phyloP scores from a whole-genome alignment of 768 basidiomycete species.

The Lanmaoa rubissima region DNA sequence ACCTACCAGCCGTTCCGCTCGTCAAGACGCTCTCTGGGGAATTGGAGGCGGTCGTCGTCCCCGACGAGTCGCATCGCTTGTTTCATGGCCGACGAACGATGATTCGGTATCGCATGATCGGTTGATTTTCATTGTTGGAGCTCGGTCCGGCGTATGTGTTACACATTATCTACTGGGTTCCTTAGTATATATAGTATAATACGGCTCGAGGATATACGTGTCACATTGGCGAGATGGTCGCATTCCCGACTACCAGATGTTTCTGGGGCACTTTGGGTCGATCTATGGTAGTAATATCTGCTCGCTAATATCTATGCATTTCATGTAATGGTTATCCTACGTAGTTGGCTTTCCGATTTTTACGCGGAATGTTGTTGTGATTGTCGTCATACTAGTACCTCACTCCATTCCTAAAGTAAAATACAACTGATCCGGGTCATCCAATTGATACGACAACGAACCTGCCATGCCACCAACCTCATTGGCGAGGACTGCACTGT shows the following conservation, averaged over 20 bases:
- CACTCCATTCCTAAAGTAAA: too few species aligned
- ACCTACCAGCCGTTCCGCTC: conserved; percentile 15
- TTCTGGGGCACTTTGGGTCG: not conserved
- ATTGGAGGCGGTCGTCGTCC: conserved; percentile 50
- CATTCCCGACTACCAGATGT: not conserved
- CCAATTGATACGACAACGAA: too few species aligned
- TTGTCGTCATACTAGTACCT: too few species aligned
- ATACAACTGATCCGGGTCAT: too few species aligned
- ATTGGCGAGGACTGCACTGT: too few species aligned
- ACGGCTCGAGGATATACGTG: not conserved
- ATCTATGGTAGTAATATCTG: too few species aligned
- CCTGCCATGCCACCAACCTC: too few species aligned
- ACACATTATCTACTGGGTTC: not conserved
- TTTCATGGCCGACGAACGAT: conserved; percentile 56
- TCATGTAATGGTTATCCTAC: not conserved
- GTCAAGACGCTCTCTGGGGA: conserved; percentile 51
- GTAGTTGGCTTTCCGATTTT: not conserved
- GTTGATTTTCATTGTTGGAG: not conserved
- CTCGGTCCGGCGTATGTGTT: too few species aligned
- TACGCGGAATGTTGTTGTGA: not conserved
- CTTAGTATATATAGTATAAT: not conserved
- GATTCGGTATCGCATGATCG: conserved; percentile 51
- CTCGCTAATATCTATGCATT: not conserved
- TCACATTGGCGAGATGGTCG: too few species aligned
- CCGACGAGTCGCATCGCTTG: conserved; percentile 51